These are phyloP conservation scores for Fraxinus americana DNA, from an alignment of 257 asterid genomes.

Conservation along the genomic window DNA sequence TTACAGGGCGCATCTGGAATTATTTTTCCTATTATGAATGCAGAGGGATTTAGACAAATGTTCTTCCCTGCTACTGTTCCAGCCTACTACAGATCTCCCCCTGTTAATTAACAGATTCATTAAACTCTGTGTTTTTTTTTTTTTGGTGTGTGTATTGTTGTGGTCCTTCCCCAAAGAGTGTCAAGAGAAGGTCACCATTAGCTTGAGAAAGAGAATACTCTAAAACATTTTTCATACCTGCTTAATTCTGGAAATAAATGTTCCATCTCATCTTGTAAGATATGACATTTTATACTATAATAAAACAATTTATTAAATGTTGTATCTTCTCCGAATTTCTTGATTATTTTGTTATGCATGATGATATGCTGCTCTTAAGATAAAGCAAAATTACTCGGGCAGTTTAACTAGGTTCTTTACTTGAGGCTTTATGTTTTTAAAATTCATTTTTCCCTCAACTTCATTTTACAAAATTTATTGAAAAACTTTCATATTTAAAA, in stretches of 20 bases:
- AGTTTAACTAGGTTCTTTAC: too few species aligned
- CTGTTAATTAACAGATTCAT: conserved; percentile 19
- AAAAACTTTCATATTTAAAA: too few species aligned
- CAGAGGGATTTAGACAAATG: conserved; percentile 77
- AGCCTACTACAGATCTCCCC: conserved; percentile 73
- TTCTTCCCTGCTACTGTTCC: conserved; percentile 77
- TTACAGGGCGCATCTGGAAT: conserved; percentile 68
- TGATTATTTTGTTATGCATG: not conserved
- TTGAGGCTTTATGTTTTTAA: too few species aligned
- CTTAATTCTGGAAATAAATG: conserved; percentile 3
- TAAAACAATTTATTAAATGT: not conserved
- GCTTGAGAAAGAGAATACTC: conserved; percentile 1
- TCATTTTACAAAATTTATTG: too few species aligned
- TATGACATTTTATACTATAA: not conserved
- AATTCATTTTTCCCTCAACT: too few species aligned
- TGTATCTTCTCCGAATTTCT: not conserved
- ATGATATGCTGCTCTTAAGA: too few species aligned
- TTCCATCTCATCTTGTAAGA: conserved; percentile 19
- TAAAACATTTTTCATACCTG: conserved; percentile 13
- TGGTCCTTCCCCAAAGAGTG: conserved; percentile 1
- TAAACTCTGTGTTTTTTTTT: not conserved
- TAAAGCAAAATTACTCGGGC: too few species aligned
- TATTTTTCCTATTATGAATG: conserved; percentile 67
- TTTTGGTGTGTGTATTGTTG: not conserved
- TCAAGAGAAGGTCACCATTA: conserved; percentile 8